phyloP scores from a whole-genome alignment of 495 filamentous ascomycete species.

The Penicillium longicatenatum region DNA sequence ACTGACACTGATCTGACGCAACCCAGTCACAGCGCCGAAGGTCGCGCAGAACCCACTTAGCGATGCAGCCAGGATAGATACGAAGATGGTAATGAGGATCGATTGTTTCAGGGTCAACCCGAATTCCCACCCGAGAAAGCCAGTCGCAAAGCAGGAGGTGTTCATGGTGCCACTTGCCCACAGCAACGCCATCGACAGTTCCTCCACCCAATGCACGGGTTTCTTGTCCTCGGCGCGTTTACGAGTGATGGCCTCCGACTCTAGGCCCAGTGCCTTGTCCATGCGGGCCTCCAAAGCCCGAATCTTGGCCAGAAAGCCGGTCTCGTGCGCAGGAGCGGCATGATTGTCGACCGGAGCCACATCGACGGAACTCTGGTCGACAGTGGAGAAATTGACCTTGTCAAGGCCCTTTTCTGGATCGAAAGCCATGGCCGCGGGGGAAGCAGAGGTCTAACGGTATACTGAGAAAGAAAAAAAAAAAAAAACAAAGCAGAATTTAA shows the following conservation, averaged over 20 bases:
- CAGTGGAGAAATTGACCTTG: constrained; percentile 8
- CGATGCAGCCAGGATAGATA: constrained; percentile 28
- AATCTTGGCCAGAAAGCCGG: constrained; percentile 31
- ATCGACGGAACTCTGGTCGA: constrained; percentile 10
- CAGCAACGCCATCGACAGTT: constrained; percentile 50
- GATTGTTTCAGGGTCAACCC: constrained; percentile 37
- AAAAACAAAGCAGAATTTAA: background rate
- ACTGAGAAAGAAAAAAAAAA: background rate
- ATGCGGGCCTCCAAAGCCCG: constrained; percentile 45
- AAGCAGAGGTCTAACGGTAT: too few relatives aligned
- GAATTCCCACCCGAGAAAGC: constrained; percentile 40
- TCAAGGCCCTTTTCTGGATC: constrained; percentile 18
- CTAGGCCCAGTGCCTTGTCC: constrained; percentile 53
- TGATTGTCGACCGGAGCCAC: background rate
- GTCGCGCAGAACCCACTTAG: constrained; percentile 34
- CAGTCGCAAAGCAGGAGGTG: constrained; percentile 50
- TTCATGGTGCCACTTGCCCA: constrained; percentile 58
- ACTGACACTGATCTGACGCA: constrained; percentile 78
- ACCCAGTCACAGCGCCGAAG: constrained; percentile 77
- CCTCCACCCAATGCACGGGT: constrained; percentile 26
- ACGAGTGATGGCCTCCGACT: constrained; percentile 50
- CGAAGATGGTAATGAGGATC: constrained; percentile 39
- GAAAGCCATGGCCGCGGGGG: constrained; percentile 3
- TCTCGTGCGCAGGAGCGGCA: constrained; percentile 4
- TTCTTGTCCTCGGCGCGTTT: constrained; percentile 46